Evolutionary conservation across 176 grass and related monocot genomes (phyloP).

Genomic region (Guadua angustifolia): DNA sequence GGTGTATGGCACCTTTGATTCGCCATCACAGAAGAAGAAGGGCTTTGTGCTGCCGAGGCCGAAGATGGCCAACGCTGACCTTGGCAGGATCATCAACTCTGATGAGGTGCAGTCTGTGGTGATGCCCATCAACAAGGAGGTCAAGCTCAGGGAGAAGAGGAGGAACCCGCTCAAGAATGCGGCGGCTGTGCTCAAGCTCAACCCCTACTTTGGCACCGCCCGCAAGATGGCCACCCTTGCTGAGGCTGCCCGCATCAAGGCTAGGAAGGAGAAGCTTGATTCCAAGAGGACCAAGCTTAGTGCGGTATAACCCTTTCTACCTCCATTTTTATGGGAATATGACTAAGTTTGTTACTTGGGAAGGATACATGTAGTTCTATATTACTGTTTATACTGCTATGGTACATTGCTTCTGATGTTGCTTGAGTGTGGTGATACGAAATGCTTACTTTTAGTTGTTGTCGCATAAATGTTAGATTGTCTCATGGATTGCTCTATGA

Average conservation of each 20-base stretch:
- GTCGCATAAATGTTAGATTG: not conserved
- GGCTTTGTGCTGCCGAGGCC: slow-evolving; percentile 75
- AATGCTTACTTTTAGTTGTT: not conserved
- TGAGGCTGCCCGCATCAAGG: slow-evolving; percentile 73
- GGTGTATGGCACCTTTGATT: slow-evolving; percentile 70
- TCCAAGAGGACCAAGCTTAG: slow-evolving; percentile 61
- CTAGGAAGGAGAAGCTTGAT: slow-evolving; percentile 70
- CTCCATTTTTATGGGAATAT: not conserved
- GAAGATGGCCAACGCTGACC: slow-evolving; percentile 79
- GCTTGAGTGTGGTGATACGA: not conserved
- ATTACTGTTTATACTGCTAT: not conserved
- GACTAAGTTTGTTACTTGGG: not conserved
- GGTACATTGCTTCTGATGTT: not conserved
- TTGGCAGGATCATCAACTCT: slow-evolving; percentile 82
- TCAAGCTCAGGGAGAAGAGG: slow-evolving; percentile 65
- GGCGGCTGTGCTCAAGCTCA: slow-evolving; percentile 70
- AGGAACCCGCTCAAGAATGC: slow-evolving; percentile 85
- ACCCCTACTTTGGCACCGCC: slow-evolving; percentile 74
- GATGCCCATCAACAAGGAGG: slow-evolving; percentile 71
- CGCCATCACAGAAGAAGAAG: slow-evolving; percentile 77
- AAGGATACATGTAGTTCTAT: not conserved
- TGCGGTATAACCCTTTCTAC: slow-evolving; percentile 30
- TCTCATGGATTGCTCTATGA: not conserved
- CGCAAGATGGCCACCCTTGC: slow-evolving; percentile 78
- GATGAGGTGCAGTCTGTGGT: slow-evolving; percentile 85